phyloP scores from a whole-genome alignment of 768 basidiomycete genomes.

The Agrocybe pediades region DNA sequence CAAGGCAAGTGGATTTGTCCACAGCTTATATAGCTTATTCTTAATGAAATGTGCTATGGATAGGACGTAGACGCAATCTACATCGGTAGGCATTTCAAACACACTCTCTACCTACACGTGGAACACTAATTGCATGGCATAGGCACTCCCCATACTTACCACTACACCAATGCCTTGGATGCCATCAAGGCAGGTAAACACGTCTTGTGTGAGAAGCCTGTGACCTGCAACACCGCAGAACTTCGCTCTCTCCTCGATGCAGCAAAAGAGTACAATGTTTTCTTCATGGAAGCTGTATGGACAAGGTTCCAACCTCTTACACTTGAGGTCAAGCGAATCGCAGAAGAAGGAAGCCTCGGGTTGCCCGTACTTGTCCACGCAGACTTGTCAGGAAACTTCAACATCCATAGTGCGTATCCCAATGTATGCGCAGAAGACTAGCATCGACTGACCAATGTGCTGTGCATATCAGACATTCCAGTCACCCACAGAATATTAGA shows the following conservation, averaged over 20 bases:
- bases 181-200: slow-evolving; percentile 82
- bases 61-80: slow-evolving; percentile 79
- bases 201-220: slow-evolving; percentile 88
- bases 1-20: slow-evolving; percentile 40
- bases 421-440: neutral
- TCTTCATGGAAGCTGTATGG: slow-evolving; percentile 94
- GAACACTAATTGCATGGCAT: neutral
- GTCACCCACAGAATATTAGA: slow-evolving; percentile 76
- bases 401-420: slow-evolving; percentile 56
- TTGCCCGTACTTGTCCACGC: slow-evolving; percentile 69
- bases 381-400: slow-evolving; percentile 74
- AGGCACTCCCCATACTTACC: slow-evolving; percentile 86
- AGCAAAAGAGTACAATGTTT: slow-evolving; percentile 77
- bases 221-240: slow-evolving; percentile 77
- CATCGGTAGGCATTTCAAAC: slow-evolving; percentile 12
- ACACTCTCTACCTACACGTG: neutral
- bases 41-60: neutral
- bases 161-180: slow-evolving; percentile 76
- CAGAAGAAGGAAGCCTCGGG: slow-evolving; percentile 66
- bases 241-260: slow-evolving; percentile 70
- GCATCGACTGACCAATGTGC: neutral
- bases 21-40: neutral
- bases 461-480: slow-evolving; percentile 59
- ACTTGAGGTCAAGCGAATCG: slow-evolving; percentile 62
- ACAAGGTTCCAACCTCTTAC: slow-evolving; percentile 79